Evolutionary conservation across 2,329 filamentous ascomycete species (phyloP).

Genomic region (Aspergillus japonicus): DNA sequence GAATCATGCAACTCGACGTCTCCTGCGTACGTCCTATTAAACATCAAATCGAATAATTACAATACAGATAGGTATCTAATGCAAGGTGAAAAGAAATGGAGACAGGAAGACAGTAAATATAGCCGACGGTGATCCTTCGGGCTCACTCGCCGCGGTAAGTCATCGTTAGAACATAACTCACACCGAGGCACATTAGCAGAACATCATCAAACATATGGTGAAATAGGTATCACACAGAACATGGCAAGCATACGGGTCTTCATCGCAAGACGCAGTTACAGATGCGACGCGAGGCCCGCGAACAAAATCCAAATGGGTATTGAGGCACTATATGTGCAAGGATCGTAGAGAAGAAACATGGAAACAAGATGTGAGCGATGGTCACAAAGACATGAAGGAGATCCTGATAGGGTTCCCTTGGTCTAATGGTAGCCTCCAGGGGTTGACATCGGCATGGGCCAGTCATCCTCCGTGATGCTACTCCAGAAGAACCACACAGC

Average conservation of each 20-base stretch:
- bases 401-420: not conserved
- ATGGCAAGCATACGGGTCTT: constrained; percentile 17
- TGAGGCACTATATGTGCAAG: constrained; percentile 8
- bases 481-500: constrained; percentile 96
- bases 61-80: constrained; percentile 38
- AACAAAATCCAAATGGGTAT: constrained; percentile 9
- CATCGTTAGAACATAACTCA: constrained; percentile 11
- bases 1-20: not conserved
- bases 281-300: not conserved
- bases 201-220: constrained; percentile 17
- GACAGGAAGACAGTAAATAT: constrained; percentile 4
- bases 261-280: not conserved
- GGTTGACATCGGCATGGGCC: constrained; percentile 61
- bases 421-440: constrained; percentile 31
- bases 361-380: constrained; percentile 14
- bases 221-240: constrained; percentile 11
- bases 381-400: constrained; percentile 10
- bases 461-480: constrained; percentile 98
- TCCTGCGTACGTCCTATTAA: constrained; percentile 20
- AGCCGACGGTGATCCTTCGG: not conserved
- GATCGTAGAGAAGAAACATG: constrained; percentile 10
- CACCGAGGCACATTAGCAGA: constrained; percentile 8
- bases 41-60: constrained; percentile 30
- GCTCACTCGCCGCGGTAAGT: not conserved
- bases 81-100: constrained; percentile 12